Evolutionary conservation across 805 yeast species (phyloP).

Genomic region (Kodamaea leandrae): DNA sequence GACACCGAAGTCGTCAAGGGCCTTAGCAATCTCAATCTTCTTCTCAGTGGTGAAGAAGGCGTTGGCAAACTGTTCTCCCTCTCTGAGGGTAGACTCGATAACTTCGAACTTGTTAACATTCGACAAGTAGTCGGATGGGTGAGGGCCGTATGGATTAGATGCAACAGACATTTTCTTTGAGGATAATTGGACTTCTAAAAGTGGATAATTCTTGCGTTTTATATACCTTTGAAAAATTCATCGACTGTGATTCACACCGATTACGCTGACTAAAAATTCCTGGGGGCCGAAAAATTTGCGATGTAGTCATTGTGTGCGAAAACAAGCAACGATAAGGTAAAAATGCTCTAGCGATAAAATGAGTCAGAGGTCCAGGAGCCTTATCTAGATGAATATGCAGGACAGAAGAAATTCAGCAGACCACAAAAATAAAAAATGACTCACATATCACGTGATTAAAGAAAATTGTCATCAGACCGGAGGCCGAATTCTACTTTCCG

Average conservation of each 20-base stretch:
- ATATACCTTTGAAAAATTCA: constrained; percentile 1
- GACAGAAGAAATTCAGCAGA: neutral
- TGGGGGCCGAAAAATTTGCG: constrained; percentile 3
- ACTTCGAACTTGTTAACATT: constrained; percentile 86
- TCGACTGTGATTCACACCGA: constrained; percentile 5
- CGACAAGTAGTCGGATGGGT: constrained; percentile 88
- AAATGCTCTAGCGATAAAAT: neutral
- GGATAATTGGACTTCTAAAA: neutral
- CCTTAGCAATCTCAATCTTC: constrained; percentile 95
- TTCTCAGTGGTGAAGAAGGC: constrained; percentile 93
- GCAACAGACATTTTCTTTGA: constrained; percentile 11
- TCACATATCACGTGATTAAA: constrained; percentile 2
- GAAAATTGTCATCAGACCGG: too few species aligned
- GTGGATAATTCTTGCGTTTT: constrained; percentile 1
- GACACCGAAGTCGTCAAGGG: constrained; percentile 95
- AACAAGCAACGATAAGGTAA: neutral
- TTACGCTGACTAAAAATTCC: constrained; percentile 3
- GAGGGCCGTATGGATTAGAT: constrained; percentile 88
- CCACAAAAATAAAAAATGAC: neutral
- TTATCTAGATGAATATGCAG: neutral
- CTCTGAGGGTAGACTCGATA: constrained; percentile 94
- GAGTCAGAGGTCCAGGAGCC: constrained; percentile 2
- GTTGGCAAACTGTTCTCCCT: constrained; percentile 98
- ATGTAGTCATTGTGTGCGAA: neutral
- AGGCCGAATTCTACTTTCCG: too few species aligned